These are phyloP conservation scores for Termitomyces sp. DNA, from an alignment of 768 basidiomycete genomes.

Conservation along the genomic window DNA sequence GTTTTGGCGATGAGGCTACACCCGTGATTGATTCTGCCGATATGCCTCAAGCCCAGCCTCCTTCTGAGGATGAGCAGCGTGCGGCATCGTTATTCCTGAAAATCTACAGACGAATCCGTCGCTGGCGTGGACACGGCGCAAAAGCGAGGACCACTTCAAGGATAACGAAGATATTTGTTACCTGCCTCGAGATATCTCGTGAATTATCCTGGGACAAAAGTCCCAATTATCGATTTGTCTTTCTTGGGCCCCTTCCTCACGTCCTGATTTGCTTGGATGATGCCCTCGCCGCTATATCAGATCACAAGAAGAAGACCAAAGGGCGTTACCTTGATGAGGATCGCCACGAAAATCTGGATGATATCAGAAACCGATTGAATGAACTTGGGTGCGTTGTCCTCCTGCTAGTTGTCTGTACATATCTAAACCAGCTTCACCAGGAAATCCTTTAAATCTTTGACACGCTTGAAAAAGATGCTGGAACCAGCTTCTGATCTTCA, in stretches of 20 bases:
- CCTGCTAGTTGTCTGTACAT: background rate
- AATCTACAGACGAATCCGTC: constrained; percentile 5
- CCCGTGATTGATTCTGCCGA: background rate
- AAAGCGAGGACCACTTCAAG: constrained; percentile 4
- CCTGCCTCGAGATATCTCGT: constrained; percentile 24
- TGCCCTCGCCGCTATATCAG: constrained; percentile 18
- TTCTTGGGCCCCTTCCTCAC: constrained; percentile 36
- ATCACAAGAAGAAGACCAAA: constrained; percentile 29
- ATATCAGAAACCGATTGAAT: constrained; percentile 23
- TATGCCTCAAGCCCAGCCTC: background rate
- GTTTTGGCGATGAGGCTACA: background rate
- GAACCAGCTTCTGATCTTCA: constrained; percentile 29
- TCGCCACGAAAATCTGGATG: constrained; percentile 33
- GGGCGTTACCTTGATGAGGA: constrained; percentile 20
- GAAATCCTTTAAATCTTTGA: constrained; percentile 3
- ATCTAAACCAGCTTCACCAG: constrained; percentile 2
- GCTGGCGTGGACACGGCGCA: background rate
- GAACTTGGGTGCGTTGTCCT: constrained; percentile 28
- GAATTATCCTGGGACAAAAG: constrained; percentile 23
- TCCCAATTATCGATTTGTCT: constrained; percentile 30
- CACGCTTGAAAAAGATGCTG: constrained; percentile 17
- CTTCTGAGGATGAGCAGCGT: background rate
- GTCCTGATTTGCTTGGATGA: constrained; percentile 38
- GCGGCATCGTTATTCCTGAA: constrained; percentile 15
- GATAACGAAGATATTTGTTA: constrained; percentile 20